Evolutionary conservation across 2,329 filamentous ascomycete species (phyloP), one percentile per base, ranked within the genome.

Genomic region (Raffaelea deltoideospora): DNA sequence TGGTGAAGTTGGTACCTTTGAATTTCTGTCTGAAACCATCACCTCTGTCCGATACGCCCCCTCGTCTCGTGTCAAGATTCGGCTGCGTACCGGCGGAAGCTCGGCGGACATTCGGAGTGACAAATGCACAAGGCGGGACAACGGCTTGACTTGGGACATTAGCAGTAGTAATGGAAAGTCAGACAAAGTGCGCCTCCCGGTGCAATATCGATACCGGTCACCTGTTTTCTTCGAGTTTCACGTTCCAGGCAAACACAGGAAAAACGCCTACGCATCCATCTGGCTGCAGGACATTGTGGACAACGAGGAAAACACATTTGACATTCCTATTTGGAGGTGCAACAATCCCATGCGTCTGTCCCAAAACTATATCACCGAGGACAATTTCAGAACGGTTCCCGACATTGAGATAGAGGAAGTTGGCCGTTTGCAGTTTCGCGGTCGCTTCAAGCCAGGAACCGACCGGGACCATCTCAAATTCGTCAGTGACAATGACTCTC

Each of bases 1-100:
- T 27, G 55, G 88, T 83, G 85, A 95, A 42, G 83, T 96, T 31
- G 90, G 90, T 26, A 94, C 88, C 0, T 94, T 96, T 50, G 80
- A 94, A 50, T 92, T 96, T 52, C 60, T 70, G 0, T 84, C 79
- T 0, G 68, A 84, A 34, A 68, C 65, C 14, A 76, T 96, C 33
- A 67, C 67, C 34, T 86, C 79, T 48, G 39, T 65, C 1, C 69
- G 67, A 33, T 86, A 79, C 48, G 40, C 65, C 1, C 69, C 74
- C 5, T 56, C 67, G 28, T 59, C 72, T 31, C 86, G 83, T 51
- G 65, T 85, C 14, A 88, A 85, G 56, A 61, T 96, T 31, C 76
- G 73, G 47, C 57, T 93, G 47, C 72, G 86, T 26, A 96, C 88
- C 9, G 87, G 87, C 37, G 88, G 88, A 11, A 88, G 81, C 41